phyloP scores from a whole-genome alignment of 306 rosid genomes.

The Argentina anserina region DNA sequence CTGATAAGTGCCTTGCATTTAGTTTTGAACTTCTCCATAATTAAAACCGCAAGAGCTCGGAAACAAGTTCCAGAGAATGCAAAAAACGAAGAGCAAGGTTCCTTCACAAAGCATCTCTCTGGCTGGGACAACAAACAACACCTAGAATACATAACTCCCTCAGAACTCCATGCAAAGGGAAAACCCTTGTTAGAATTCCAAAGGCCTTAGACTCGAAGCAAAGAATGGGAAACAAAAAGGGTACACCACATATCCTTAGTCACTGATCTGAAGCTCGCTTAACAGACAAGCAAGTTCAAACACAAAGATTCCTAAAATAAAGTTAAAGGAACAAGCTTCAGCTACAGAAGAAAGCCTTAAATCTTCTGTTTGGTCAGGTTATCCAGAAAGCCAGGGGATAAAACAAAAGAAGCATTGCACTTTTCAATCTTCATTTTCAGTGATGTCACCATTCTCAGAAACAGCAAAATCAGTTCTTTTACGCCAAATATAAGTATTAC shows the following conservation, averaged over 20 bases:
- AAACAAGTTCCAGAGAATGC: slow-evolving; percentile 47
- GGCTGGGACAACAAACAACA: slow-evolving; percentile 55
- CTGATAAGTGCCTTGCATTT: slow-evolving; percentile 53
- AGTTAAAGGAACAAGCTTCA: slow-evolving; percentile 32
- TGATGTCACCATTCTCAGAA: slow-evolving; percentile 25
- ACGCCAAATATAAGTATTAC: neutral
- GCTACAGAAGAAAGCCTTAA: slow-evolving; percentile 25
- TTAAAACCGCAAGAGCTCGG: slow-evolving; percentile 35
- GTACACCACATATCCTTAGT: slow-evolving; percentile 24
- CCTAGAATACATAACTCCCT: slow-evolving; percentile 47
- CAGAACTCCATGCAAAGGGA: slow-evolving; percentile 30
- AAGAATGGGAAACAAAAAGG: slow-evolving; percentile 46
- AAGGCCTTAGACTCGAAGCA: slow-evolving; percentile 38
- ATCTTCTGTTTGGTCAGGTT: slow-evolving; percentile 28
- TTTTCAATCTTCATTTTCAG: slow-evolving; percentile 19
- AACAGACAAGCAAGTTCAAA: slow-evolving; percentile 56
- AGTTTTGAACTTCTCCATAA: slow-evolving; percentile 51
- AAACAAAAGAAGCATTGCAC: neutral
- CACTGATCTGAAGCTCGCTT: slow-evolving; percentile 53
- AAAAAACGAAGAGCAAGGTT: slow-evolving; percentile 58
- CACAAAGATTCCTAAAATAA: slow-evolving; percentile 31
- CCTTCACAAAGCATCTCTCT: slow-evolving; percentile 52
- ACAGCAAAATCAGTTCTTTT: slow-evolving; percentile 15
- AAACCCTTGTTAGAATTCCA: slow-evolving; percentile 27
- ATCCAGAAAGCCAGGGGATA: slow-evolving; percentile 33